These are phyloP conservation scores for Wickerhamiella kurtzmanii DNA, from an alignment of 805 yeast species.

Conservation along the genomic window DNA sequence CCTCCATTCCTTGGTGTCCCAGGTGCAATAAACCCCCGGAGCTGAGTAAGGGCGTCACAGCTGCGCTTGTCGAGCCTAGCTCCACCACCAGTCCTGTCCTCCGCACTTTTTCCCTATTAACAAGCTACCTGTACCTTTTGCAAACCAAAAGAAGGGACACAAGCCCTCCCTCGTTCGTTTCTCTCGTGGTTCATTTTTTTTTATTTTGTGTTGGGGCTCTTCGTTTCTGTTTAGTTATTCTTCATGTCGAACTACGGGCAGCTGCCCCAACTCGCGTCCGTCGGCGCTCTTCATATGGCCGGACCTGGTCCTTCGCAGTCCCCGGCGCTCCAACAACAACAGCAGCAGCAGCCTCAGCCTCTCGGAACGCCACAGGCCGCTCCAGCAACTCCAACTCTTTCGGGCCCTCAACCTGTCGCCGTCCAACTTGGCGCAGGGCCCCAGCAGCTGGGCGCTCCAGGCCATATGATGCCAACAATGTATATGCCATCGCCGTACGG, in stretches of 20 bases:
- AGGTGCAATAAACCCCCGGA: background rate
- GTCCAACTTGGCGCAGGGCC: background rate
- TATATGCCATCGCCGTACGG: background rate
- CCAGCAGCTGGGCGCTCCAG: background rate
- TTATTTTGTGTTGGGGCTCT: no score
- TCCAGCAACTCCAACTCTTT: background rate
- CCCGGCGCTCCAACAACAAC: constrained; percentile 5
- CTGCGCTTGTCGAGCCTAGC: background rate
- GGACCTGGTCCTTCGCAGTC: constrained; percentile 6
- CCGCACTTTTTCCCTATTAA: background rate
- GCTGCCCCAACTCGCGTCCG: constrained; percentile 10
- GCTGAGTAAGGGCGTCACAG: background rate
- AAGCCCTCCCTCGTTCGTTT: no score
- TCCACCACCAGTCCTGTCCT: background rate
- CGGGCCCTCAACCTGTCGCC: background rate
- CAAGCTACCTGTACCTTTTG: no score
- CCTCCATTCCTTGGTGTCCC: no score
- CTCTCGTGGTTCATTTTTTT: no score
- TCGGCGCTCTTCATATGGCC: constrained; percentile 8
- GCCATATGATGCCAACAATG: background rate
- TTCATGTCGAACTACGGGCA: constrained; percentile 13
- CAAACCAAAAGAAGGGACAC: no score
- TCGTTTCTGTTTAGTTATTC: no score
- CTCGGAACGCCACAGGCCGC: constrained; percentile 2
- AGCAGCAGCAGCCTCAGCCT: constrained; percentile 3